Evolutionary conservation across 1,284 basidiomycete species (phyloP), one percentile per base, ranked within the genome.

Genomic region (Malassezia obtusa): DNA sequence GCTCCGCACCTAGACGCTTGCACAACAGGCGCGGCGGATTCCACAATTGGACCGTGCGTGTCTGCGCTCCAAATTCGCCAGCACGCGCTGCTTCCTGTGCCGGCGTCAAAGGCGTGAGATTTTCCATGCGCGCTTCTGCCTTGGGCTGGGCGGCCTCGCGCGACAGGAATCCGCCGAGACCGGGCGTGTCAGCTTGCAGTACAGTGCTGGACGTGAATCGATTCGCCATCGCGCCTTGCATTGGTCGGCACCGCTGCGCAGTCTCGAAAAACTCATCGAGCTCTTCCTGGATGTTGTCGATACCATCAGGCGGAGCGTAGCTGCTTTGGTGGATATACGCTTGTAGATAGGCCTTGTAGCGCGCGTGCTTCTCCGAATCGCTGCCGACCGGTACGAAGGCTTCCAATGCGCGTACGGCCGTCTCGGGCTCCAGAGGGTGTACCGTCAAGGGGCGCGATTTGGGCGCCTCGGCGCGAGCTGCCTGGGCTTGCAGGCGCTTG

Each of bases 371-470:
- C 6, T 75, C 74, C 0, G 81, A 80, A 61, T 94, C 83, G 31
- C 83, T 78, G 3, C 80, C 81, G 74, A 91, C 96, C 0, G 92
- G 90, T 68, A 89, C 84, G 75, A 88, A 95, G 1, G 90, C 91
- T 45, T 81, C 80, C 21, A 95, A 76, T 0, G 92, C 92, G 15
- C 87, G 84, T 62, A 85, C 82, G 0, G 92, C 92, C 5, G 89
- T 81, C 15, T 84, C 82, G 0, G 85, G 80, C 37, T 90, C 81
- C 35, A 84, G 78, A 53, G 75, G 74, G 31, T 87, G 84, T 22
- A 87, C 80, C 17, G 75, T 75, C 8, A 83, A 65, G 22, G 14
- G 21, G 3, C 31, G n/a, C 2, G 67, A 57, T 2, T 63, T 61
- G 14, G 65, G 52, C 1, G 11, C 24, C 24, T 14, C 15, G 15